These are phyloP conservation scores for Golubevia sp. DNA, from an alignment of 1,284 basidiomycete species.

Conservation along the genomic window DNA sequence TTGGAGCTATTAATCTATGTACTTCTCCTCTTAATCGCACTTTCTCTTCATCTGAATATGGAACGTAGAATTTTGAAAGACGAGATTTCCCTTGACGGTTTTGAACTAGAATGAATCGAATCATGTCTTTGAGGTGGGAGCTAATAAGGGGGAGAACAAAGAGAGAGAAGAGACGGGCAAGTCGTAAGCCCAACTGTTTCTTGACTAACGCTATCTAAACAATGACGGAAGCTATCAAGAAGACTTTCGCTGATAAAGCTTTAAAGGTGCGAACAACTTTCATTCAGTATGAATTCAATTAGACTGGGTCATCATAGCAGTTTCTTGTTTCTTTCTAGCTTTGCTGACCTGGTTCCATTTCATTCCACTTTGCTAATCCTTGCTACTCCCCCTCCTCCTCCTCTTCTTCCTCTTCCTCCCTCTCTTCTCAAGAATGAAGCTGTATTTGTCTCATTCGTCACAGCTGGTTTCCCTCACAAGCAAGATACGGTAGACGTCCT, in stretches of 20 bases:
- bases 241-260: slow-evolving; percentile 41
- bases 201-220: slow-evolving; percentile 2
- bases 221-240: slow-evolving; percentile 49
- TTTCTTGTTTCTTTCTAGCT: not conserved
- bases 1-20: slow-evolving; percentile 89
- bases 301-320: slow-evolving; percentile 3
- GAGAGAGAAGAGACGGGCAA: too few species aligned
- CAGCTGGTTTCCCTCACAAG: slow-evolving; percentile 54
- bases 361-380: slow-evolving; percentile 9
- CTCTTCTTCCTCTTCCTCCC: not conserved
- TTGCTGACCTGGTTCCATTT: slow-evolving; percentile 1
- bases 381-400: slow-evolving; percentile 68
- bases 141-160: too few species aligned
- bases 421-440: slow-evolving; percentile 17
- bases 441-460: slow-evolving; percentile 56
- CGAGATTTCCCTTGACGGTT: not conserved
- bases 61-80: not conserved
- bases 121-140: not conserved
- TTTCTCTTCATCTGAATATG: slow-evolving; percentile 65
- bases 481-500: slow-evolving; percentile 81
- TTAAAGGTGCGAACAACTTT: slow-evolving; percentile 18
- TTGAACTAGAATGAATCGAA: slow-evolving; percentile 1
- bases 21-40: slow-evolving; percentile 91
- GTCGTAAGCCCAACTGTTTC: not conserved
- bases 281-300: not conserved